A percentile compares a stretch with the other conserved stretches of the same genome.
These are phyloP conservation scores for Cladosporium oxysporum DNA, from an alignment of 2,329 filamentous ascomycete species.

Conservation along the genomic window DNA sequence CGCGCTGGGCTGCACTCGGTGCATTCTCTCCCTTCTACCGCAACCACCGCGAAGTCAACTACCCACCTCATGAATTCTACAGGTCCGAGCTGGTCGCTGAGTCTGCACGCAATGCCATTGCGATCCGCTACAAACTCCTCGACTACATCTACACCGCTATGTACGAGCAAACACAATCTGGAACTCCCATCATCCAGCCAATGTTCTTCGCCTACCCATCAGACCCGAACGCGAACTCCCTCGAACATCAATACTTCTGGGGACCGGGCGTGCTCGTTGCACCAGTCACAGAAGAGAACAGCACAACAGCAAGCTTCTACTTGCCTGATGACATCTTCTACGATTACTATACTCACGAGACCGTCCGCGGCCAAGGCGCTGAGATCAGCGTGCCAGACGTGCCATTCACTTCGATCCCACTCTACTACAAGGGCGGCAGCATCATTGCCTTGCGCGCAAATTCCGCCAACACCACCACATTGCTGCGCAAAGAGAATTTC, in stretches of 20 bases:
- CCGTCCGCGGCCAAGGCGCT: slow-evolving; percentile 49
- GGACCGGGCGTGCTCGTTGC: slow-evolving; percentile 58
- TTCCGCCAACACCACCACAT: slow-evolving; percentile 63
- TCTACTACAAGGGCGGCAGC: slow-evolving; percentile 66
- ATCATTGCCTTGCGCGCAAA: slow-evolving; percentile 62
- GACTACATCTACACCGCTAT: slow-evolving; percentile 79
- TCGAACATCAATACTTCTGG: slow-evolving; percentile 62
- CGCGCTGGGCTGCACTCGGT: slow-evolving; percentile 73
- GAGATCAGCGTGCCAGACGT: slow-evolving; percentile 49
- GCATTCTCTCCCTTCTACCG: slow-evolving; percentile 77
- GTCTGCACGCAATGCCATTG: slow-evolving; percentile 68
- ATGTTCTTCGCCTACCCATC: slow-evolving; percentile 71
- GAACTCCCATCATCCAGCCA: slow-evolving; percentile 67
- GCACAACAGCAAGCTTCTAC: slow-evolving; percentile 56
- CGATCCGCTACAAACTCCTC: slow-evolving; percentile 72
- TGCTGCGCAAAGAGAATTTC: slow-evolving; percentile 66
- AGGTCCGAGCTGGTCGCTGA: slow-evolving; percentile 64
- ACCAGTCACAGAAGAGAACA: slow-evolving; percentile 56
- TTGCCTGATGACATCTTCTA: slow-evolving; percentile 62
- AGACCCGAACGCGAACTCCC: slow-evolving; percentile 54
- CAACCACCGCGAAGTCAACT: slow-evolving; percentile 63
- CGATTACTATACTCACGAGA: slow-evolving; percentile 58
- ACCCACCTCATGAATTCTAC: slow-evolving; percentile 71
- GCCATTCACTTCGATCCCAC: slow-evolving; percentile 59
- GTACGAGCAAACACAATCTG: slow-evolving; percentile 59